phyloP scores from a whole-genome alignment of 768 basidiomycete species.

The Ramaria sp. region DNA sequence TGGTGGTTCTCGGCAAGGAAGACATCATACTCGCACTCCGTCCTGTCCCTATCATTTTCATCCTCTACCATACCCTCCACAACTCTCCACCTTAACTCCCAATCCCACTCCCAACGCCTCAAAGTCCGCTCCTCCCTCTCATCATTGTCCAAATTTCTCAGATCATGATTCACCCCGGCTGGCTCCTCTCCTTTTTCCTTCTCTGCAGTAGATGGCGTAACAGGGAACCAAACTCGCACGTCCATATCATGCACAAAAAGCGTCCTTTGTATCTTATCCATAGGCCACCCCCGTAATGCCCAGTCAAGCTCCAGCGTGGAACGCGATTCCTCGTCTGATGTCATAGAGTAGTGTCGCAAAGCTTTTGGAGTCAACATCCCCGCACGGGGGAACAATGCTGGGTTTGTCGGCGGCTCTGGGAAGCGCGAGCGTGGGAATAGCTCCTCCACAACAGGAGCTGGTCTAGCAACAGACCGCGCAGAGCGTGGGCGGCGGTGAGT shows the following conservation, averaged over 20 bases:
- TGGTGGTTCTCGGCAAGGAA: background rate
- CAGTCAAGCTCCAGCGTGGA: conserved; percentile 1
- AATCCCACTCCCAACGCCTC: conserved; percentile 6
- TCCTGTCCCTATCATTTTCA: background rate
- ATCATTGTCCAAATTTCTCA: background rate
- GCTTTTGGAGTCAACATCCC: background rate
- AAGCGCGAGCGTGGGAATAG: background rate
- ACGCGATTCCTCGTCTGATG: background rate
- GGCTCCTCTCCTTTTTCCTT: background rate
- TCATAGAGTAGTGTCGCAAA: background rate
- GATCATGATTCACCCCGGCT: background rate
- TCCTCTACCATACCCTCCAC: background rate
- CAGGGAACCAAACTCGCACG: background rate
- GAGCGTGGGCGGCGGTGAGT: background rate
- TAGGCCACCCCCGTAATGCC: conserved; percentile 1
- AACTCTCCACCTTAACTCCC: conserved; percentile 6
- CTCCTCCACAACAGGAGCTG: background rate
- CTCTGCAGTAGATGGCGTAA: background rate
- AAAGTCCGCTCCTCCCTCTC: background rate
- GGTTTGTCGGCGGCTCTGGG: background rate
- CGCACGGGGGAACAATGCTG: conserved; percentile 4
- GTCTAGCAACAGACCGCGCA: background rate
- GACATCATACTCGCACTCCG: background rate
- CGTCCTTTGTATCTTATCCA: conserved; percentile 3
- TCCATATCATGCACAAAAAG: conserved; percentile 7